Base-by-base conservation (phyloP, 1,284 basidiomycete genomes). In the Trichosporon inkin region DNA sequence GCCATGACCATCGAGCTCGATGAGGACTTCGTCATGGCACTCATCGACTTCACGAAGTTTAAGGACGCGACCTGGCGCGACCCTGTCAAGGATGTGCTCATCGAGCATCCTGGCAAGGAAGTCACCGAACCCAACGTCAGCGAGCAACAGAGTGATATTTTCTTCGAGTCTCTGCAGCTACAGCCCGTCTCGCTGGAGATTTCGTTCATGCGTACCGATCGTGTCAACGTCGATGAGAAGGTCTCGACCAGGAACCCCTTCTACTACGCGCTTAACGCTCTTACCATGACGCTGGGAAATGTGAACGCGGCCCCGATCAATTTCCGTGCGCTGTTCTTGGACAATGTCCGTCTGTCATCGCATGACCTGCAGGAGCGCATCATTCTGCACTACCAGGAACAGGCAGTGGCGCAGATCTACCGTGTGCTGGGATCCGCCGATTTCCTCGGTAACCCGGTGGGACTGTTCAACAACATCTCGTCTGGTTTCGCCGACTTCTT, bases 401-500 rank as follows among this genome's bases (percentile, higher is more conserved):
- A 97, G 69, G 85, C 97, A 56, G 82, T 97, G 32, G 88, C 91
- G 32, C 96, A 99, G 75, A 82, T 99, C 10, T 98, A 99, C 78
- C 88, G 96, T 32, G 91, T 99, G 28, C 83, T 99, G 8, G 96
- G 96, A 28, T 95, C 92, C 3, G 94, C 95, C 0, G 95, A 99
- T 78, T 97, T 99, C 80, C 70, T 85, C 38, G 82, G 81, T 34
- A 81, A 81, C 66, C 95, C 95, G 6, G 92, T 98, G 32, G 95
- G 95, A 13, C 82, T 99, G 55, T 99, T 99, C 82, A 97, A 91
- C 64, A 99, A 98, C 72, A 94, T 99, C 72, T 95, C 92, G 72
- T 97, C 93, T 22, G 96, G 96, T n/a, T 92, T 99, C 8, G 89
- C 90, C 52, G 96, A 99, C 76, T 94, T 99, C 68, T 99, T 99